phyloP scores from a whole-genome alignment of 1,284 basidiomycete genomes.

The Ganoderma lucidum region DNA sequence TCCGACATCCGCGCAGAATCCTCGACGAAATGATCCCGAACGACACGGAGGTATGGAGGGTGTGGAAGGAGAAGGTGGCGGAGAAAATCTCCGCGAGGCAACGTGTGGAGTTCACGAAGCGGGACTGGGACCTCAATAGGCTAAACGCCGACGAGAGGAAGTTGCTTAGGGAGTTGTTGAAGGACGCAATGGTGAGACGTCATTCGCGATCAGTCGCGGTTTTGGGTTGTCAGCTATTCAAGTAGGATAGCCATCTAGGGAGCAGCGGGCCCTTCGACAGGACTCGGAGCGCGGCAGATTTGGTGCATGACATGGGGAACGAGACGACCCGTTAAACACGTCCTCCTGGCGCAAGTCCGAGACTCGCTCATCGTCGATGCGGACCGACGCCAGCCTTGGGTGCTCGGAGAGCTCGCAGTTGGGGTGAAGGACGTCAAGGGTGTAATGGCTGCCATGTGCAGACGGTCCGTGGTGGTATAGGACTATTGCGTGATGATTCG shows the following conservation, averaged over 20 bases:
- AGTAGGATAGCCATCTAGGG: too few relatives aligned
- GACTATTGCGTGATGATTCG: slow-evolving; percentile 52
- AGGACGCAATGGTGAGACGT: slow-evolving; percentile 19
- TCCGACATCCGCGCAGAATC: slow-evolving; percentile 22
- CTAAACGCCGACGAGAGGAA: slow-evolving; percentile 15
- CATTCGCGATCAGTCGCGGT: too few relatives aligned
- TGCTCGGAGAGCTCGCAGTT: slow-evolving; percentile 60
- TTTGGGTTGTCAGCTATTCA: too few relatives aligned
- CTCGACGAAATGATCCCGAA: slow-evolving; percentile 30
- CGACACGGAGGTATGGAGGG: slow-evolving; percentile 30
- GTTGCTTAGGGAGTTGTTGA: slow-evolving; percentile 19
- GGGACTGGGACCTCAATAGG: slow-evolving; percentile 15
- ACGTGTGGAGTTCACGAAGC: slow-evolving; percentile 10
- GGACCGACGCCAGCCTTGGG: slow-evolving; percentile 80
- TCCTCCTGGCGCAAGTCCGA: slow-evolving; percentile 80
- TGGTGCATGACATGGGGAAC: too few relatives aligned
- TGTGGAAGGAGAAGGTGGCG: slow-evolving; percentile 25
- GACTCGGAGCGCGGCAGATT: too few relatives aligned
- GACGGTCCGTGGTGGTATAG: slow-evolving; percentile 95
- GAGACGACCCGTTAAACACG: slow-evolving; percentile 63
- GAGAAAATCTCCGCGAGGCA: slow-evolving; percentile 10
- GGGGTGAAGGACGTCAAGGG: slow-evolving; percentile 89
- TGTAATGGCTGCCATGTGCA: slow-evolving; percentile 96
- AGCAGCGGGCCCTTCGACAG: too few relatives aligned
- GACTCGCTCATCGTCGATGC: slow-evolving; percentile 94